Evolutionary conservation across 2,329 filamentous ascomycete species (phyloP), one percentile per base, ranked within the genome.

Genomic region (Apiospora koreana): DNA sequence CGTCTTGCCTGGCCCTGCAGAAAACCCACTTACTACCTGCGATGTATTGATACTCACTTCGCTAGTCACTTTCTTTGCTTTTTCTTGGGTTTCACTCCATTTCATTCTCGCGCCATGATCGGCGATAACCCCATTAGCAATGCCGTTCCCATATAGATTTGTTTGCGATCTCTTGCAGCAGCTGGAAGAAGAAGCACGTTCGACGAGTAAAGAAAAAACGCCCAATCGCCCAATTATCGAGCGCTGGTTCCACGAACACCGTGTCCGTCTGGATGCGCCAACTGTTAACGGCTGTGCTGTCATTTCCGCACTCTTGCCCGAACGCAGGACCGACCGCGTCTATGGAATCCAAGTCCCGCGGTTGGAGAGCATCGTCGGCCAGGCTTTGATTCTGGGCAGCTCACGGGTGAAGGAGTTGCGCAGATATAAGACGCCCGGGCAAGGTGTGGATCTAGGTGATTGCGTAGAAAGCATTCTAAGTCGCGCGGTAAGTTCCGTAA

Each of bases 301-400:
- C 1, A 83, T 97, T 0, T 95, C 93, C 1, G 91, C 91, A 2
- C 81, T 98, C 0, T 86, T 97, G 0, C 94, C 94, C 0, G 91
- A 94, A 72, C 90, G 87, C 73, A 86, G 94, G 68, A 91, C 89
- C 2, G 94, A 97, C 77, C 88, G 94, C 38, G 92, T 95, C 1
- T 97, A 95, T 78, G 87, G 86, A 46, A 84, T 97, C 1, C 89
- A 93, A 76, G 83, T 88, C 7, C 77, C 82, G 10, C 85, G 83
- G 0, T 83, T 97, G 0, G 88, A 91, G 69, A 88, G 86, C 68
- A 87, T 93, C n/a, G 85, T 97, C 21, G 88, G 86, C 3, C 87
- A 90, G 42, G 88, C 89, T 25, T 84, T 95, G n/a, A 80, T 86
- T 5, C 85, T 97, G 31, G 90, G 92, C 0, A 81, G 83, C 3